phyloP scores from a whole-genome alignment of 2,329 filamentous ascomycete genomes.

The Chaetomium sp. region DNA sequence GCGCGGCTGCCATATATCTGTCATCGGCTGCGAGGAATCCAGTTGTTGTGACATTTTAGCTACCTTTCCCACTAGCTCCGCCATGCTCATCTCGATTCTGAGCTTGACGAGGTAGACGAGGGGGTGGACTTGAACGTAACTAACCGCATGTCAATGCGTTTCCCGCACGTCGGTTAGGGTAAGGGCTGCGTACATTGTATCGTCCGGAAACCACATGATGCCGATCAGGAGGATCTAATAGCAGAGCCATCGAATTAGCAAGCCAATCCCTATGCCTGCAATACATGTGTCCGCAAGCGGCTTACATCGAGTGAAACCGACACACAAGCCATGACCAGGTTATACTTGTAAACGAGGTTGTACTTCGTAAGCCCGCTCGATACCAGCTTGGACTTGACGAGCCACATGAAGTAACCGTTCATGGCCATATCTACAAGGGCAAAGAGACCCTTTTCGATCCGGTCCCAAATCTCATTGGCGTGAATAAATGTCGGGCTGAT shows the following conservation, averaged over 20 bases:
- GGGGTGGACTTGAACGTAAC: slow-evolving; percentile 53
- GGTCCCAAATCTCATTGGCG: slow-evolving; percentile 54
- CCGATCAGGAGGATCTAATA: slow-evolving; percentile 43
- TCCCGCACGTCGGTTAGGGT: background rate
- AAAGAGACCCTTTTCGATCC: slow-evolving; percentile 51
- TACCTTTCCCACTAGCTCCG: slow-evolving; percentile 50
- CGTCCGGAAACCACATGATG: slow-evolving; percentile 50
- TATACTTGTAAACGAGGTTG: slow-evolving; percentile 48
- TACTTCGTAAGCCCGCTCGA: slow-evolving; percentile 51
- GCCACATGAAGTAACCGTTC: slow-evolving; percentile 52
- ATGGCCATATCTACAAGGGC: slow-evolving; percentile 48
- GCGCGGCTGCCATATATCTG: slow-evolving; percentile 6
- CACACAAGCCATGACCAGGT: slow-evolving; percentile 48
- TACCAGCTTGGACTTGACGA: slow-evolving; percentile 48
- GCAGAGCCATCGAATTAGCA: background rate
- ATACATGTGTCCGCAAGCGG: background rate
- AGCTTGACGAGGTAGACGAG: slow-evolving; percentile 52
- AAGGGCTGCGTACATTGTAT: slow-evolving; percentile 42
- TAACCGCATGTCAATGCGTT: slow-evolving; percentile 8
- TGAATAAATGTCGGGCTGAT: slow-evolving; percentile 42
- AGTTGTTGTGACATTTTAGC: slow-evolving; percentile 29
- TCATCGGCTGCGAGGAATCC: background rate
- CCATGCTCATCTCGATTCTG: slow-evolving; percentile 56
- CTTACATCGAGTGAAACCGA: slow-evolving; percentile 48
- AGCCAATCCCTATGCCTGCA: background rate